Evolutionary conservation across 345 rosid species (phyloP).

Genomic region (Salix arbutifolia): DNA sequence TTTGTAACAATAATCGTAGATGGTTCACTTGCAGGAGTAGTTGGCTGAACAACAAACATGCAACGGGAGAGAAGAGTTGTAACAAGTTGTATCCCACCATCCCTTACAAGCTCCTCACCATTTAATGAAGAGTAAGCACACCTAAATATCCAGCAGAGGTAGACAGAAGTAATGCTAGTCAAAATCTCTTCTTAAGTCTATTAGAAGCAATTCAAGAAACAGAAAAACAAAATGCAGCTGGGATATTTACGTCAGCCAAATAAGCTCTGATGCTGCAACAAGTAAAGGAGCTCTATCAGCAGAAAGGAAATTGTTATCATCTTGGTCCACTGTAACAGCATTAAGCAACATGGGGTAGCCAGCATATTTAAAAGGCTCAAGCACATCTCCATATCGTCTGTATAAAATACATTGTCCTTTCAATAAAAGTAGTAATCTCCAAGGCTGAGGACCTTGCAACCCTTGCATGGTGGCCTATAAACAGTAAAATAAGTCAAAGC

Average conservation of each 20-base stretch:
- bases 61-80: constrained; percentile 88
- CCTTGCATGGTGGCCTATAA: constrained; percentile 98
- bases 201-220: constrained; percentile 1
- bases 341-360: constrained; percentile 98
- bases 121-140: constrained; percentile 95
- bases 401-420: constrained; percentile 97
- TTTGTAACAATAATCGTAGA: constrained; percentile 89
- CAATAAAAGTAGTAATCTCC: constrained; percentile 92
- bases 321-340: constrained; percentile 84
- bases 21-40: constrained; percentile 85
- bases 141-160: constrained; percentile 35
- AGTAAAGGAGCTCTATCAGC: constrained; percentile 89
- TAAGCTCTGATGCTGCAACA: constrained; percentile 97
- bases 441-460: constrained; percentile 97
- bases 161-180: constrained; percentile 2
- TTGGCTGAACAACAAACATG: constrained; percentile 93
- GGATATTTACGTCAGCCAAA: constrained; percentile 72
- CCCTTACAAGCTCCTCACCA: constrained; percentile 98
- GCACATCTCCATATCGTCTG: constrained; percentile 71
- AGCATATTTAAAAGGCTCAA: constrained; percentile 98
- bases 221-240: constrained; percentile 6
- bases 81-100: constrained; percentile 88
- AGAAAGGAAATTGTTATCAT: constrained; percentile 87
- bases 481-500: constrained; percentile 12
- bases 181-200: constrained; percentile 4